Base-by-base conservation (phyloP, 805 yeast species). In the Saccharomycopsis fodiens region DNA sequence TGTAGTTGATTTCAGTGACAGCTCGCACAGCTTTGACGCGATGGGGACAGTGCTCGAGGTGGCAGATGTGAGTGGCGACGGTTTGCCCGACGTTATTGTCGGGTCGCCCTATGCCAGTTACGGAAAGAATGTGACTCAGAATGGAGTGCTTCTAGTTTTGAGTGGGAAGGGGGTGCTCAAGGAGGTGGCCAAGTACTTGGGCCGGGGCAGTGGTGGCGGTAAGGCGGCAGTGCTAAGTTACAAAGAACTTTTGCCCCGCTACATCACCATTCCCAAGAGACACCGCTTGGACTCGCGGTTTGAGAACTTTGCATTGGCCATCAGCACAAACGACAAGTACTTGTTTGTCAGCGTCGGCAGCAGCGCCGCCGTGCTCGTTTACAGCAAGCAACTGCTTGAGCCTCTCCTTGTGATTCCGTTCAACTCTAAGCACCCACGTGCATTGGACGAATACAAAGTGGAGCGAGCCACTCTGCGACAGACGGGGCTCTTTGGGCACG, bases 61-160 rank as follows among this genome's bases (percentile, higher is more conserved):
- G 0, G 62, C 55, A 13, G 70, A 68, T 48, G 38, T 65, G 5
- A 61, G 64, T 52, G 57, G 55, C 3, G 74, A 68, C 49, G 71
- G 69, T 0, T 46, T 59, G 4, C 63, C 62, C 0, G 76, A 71
- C 37, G 48, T 78, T 10, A 47, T 74, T 2, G 55, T 78, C 2
- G 68, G 74, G 0, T 69, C 78, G 1, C 69, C 73, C 2, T 61
- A 57, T 39, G 58, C 63, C 23, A 79, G 70, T 42, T 42, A 35
- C 3, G 6, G 27, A 16, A 19, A 16, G 25, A 13, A 34, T 5
- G 29, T 20, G 1, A 50, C 55, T 7, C 76, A 72, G 39, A 45
- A 54, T 6, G 77, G 76, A 2, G 55, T 54, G 4, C 63, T 66
- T 0, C 55, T 54, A 8, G 55, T 61, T 0, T 39, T 72, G n/a